These are phyloP conservation scores for Naganishia vaughanmartiniae DNA, from an alignment of 768 basidiomycete genomes.

Conservation along the genomic window DNA sequence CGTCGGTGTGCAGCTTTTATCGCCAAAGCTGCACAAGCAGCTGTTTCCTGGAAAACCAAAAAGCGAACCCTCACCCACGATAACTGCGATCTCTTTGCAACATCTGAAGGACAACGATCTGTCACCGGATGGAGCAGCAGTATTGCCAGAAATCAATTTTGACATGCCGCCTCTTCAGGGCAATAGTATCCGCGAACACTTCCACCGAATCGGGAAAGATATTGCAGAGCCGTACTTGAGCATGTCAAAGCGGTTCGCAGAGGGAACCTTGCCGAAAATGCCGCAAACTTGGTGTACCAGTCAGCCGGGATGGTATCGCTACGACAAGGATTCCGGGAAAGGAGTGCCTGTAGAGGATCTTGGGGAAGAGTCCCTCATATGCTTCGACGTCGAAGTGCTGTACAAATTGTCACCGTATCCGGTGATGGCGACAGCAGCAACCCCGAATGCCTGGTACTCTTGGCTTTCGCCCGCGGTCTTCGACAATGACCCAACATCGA, in stretches of 20 bases:
- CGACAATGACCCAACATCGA: constrained; percentile 25
- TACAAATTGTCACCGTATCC: constrained; percentile 70
- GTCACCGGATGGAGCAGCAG: constrained; percentile 72
- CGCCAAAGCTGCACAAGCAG: constrained; percentile 73
- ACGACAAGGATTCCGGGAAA: constrained; percentile 69
- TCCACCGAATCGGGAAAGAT: constrained; percentile 69
- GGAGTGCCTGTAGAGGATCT: constrained; percentile 68
- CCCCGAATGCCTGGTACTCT: constrained; percentile 81
- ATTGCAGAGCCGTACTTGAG: constrained; percentile 74
- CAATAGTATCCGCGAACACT: constrained; percentile 77
- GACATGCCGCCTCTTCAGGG: constrained; percentile 83
- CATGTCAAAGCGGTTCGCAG: constrained; percentile 63
- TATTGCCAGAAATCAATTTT: constrained; percentile 75
- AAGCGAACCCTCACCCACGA: constrained; percentile 61
- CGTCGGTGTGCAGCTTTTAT: constrained; percentile 89
- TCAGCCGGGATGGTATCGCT: constrained; percentile 86
- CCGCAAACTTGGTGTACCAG: constrained; percentile 58
- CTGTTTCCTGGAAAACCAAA: constrained; percentile 63
- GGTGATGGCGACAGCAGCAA: constrained; percentile 83
- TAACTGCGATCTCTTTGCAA: constrained; percentile 70
- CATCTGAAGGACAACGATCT: constrained; percentile 81
- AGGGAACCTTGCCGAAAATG: constrained; percentile 61
- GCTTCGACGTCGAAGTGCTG: constrained; percentile 92
- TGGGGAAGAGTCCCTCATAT: constrained; percentile 62
- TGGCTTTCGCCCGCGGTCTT: constrained; percentile 76